Conservation (phyloP, 2,329 filamentous ascomycete genomes). For the Cordyceps cicadae region DNA sequence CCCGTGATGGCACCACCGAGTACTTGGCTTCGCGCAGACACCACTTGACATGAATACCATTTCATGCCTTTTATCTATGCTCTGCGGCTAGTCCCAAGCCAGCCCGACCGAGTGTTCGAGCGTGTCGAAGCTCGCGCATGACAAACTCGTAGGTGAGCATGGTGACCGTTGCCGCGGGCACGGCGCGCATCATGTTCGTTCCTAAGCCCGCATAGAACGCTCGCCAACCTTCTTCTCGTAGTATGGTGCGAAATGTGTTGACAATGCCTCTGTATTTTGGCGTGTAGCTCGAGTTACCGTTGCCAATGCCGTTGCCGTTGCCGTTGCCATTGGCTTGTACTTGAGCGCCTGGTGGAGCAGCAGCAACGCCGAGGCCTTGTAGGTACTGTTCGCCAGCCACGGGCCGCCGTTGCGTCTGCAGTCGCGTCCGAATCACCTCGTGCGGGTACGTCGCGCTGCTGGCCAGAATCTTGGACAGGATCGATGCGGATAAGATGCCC, state of each 20-base stretch:
- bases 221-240: conserved; percentile 86
- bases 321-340: conserved; percentile 21
- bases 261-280: conserved; percentile 69
- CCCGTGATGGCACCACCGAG: background rate
- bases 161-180: conserved; percentile 92
- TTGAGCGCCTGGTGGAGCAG: conserved; percentile 22
- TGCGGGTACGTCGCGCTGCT: conserved; percentile 96
- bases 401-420: conserved; percentile 86
- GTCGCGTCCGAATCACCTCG: conserved; percentile 84
- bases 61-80: background rate
- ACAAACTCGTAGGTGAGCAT: conserved; percentile 92
- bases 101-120: conserved; percentile 30
- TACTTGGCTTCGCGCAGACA: background rate
- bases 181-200: conserved; percentile 92
- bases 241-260: conserved; percentile 74
- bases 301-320: background rate
- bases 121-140: conserved; percentile 44
- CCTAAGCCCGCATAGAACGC: conserved; percentile 97
- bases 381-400: conserved; percentile 45
- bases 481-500: conserved; percentile 79
- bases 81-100: conserved; percentile 18
- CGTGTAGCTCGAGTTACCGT: conserved; percentile 26
- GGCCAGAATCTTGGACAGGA: conserved; percentile 88
- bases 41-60: background rate
- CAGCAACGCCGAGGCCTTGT: conserved; percentile 41